Percentiles rank a stretch among this genome's conserved stretches.
Evolutionary conservation across 352 stramenopile species (phyloP).

Genomic region (Thalassiosira oceanica): DNA sequence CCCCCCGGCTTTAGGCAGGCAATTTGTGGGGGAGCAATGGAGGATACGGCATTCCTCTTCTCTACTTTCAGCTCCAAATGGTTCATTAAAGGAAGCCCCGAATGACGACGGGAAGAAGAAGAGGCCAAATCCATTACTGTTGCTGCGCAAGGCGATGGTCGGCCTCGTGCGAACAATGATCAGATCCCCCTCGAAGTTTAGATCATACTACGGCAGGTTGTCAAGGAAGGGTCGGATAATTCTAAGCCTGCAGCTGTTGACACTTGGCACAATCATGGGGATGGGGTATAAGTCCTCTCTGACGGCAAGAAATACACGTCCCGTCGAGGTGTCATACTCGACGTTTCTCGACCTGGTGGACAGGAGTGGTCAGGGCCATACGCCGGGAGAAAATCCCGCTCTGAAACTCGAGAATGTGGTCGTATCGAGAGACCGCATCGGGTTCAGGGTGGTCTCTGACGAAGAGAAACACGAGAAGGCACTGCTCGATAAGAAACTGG

Average conservation of each 20-base stretch:
- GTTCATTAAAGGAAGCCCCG: too few species aligned
- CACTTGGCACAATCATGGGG: conserved; percentile 43
- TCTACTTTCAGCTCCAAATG: too few species aligned
- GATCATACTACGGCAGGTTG: conserved; percentile 28
- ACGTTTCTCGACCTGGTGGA: conserved; percentile 74
- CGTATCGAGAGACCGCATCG: conserved; percentile 59
- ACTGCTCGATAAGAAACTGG: conserved; percentile 35
- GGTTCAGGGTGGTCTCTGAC: conserved; percentile 44
- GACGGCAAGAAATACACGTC: neutral
- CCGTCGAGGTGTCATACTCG: conserved; percentile 63
- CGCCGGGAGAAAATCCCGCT: conserved; percentile 34
- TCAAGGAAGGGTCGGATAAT: conserved; percentile 48
- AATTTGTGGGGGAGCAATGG: too few species aligned
- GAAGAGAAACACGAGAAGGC: conserved; percentile 25
- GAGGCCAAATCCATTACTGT: too few species aligned
- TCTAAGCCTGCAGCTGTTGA: conserved; percentile 46
- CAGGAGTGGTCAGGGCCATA: conserved; percentile 44
- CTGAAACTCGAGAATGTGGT: conserved; percentile 59
- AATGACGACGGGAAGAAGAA: too few species aligned
- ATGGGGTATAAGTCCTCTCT: conserved; percentile 6
- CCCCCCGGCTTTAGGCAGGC: too few species aligned
- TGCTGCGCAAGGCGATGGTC: too few species aligned
- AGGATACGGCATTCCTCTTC: too few species aligned
- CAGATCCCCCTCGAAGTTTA: conserved; percentile 23
- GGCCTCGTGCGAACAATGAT: too few species aligned